Evolutionary conservation across 2,329 filamentous ascomycete genomes (phyloP), one percentile per base, ranked within the genome.

Genomic region (Aureobasidium namibiae): DNA sequence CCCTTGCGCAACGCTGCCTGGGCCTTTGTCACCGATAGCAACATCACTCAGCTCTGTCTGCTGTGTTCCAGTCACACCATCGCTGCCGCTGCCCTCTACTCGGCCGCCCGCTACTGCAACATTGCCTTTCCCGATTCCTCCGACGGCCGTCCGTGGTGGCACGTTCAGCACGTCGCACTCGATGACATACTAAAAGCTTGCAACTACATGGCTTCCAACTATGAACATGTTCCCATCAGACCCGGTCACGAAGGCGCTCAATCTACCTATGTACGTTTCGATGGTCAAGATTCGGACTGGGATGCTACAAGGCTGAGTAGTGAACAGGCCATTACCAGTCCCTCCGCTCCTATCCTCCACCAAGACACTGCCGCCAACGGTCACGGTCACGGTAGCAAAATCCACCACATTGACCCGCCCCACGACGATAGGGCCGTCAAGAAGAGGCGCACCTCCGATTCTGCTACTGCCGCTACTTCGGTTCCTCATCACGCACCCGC

Each of bases 1-100:
- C 77, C 81, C 58, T 75, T 97, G 31, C 84, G 92, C 59, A 92
- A 96, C 73, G 85, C 89, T 0, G 88, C 90, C 1, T 97, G 94
- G 91, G 88, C 90, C 0, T 97, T 96, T 68, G 84, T 95, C 63
- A 96, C 95, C 70, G 94, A 99, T 73, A 88, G 88, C 21, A 89
- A 86, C 64, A 83, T 92, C 61, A 97, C 92, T 0, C 83, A 87
- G 41, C 79, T 97, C 50, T 95, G 92, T 61, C 80, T 99, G 3
- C 79, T 95, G 31, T 88, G 92, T 71, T 84, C 85, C 21, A 84
- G 90, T 16, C 83, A 85, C 41, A 89, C 90, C 39, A 89, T 97
- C 56, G 91, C 92, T 16, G 88, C 92, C 33, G 87, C 85, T 26
- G 87, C 91, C 18, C 82, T 99, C 26, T 96, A 95, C 74, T 94